These are phyloP conservation scores for Prunus dulcis DNA, from an alignment of 306 rosid species.

Conservation along the genomic window DNA sequence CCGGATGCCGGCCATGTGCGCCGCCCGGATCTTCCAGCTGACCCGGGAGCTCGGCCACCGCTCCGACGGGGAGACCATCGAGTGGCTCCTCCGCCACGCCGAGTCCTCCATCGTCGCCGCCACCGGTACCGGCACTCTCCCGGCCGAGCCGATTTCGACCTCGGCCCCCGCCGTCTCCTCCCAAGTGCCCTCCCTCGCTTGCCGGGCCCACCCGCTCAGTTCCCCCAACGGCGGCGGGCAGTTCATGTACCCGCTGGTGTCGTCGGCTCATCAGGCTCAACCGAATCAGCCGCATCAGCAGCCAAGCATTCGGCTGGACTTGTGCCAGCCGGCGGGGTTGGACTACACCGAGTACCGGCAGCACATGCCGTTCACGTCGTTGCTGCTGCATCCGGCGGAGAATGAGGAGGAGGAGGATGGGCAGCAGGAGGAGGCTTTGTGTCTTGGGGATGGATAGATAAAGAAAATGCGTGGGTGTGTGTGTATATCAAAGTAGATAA, in stretches of 20 bases:
- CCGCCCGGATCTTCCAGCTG: constrained; percentile 87
- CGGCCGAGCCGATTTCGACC: constrained; percentile 44
- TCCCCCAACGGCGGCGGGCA: constrained; percentile 20
- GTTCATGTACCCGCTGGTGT: constrained; percentile 38
- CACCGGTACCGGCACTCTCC: constrained; percentile 78
- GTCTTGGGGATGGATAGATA: constrained; percentile 37
- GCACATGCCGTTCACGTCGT: constrained; percentile 77
- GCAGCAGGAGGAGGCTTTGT: constrained; percentile 42
- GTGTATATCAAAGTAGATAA: background rate
- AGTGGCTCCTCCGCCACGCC: constrained; percentile 93
- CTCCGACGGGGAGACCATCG: constrained; percentile 93
- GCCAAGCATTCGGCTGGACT: constrained; percentile 64
- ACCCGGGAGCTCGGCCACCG: constrained; percentile 96
- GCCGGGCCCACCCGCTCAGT: constrained; percentile 36
- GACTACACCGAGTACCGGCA: constrained; percentile 48
- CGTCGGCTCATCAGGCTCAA: background rate
- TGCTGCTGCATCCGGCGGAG: constrained; percentile 31
- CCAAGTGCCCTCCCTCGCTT: constrained; percentile 34
- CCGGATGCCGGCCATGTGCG: constrained; percentile 94
- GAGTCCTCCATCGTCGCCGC: constrained; percentile 82
- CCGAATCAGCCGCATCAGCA: constrained; percentile 15
- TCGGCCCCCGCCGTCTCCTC: constrained; percentile 24
- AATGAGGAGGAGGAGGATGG: constrained; percentile 30
- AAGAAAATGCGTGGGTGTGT: background rate
- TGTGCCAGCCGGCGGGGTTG: constrained; percentile 43